Base-by-base conservation (phyloP, 2,329 filamentous ascomycete species). In the Juglanconis sp. region DNA sequence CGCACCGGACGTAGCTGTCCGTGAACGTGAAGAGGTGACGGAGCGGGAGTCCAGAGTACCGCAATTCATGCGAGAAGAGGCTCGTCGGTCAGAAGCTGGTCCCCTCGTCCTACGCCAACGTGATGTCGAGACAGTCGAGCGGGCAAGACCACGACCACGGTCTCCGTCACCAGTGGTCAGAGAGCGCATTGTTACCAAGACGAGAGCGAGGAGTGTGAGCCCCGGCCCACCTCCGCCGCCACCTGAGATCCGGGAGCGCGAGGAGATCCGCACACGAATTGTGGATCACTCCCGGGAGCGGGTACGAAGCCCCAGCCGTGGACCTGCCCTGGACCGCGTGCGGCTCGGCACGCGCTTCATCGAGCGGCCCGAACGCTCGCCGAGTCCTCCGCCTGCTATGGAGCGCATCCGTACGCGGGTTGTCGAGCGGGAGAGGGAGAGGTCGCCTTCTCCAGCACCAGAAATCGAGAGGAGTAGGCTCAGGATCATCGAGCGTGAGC, bases 121-220 rank as follows among this genome's bases (percentile, higher is more conserved):
- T 50, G 81, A 85, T 59, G 75, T 84, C 54, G 83, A 85, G 72
- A 82, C 79, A 1, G 68, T 81, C 61, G 81, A 85, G 68, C 73
- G 75, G 47, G 70, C 72, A 42, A 74, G 81, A 55, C 76, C 77
- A 56, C 78, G 76, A 56, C 74, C 72, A 47, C 75, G 77, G 54
- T 79, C 75, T 55, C 80, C 76, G 60, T 78, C 79, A 31, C 72
- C 68, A 54, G 69, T 73, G 10, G 63, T 75, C 17, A 72, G 76
- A 36, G 77, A 81, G 66, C 77, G 79, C 47, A 68, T 79, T 54
- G 66, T 81, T 17, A 57, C 53, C 53, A 63, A 52, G 47, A 70
- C 74, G 55, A 73, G 78, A 46, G 72, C 75, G 31, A 73, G 78
- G 62, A 82, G 79, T 62, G 68, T 76, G 51, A 79, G 70, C 52